A percentile compares a stretch with the other conserved stretches of the same genome.
Conservation (phyloP, 2,329 filamentous ascomycete genomes). For the Endoconidiophora laricicola region DNA sequence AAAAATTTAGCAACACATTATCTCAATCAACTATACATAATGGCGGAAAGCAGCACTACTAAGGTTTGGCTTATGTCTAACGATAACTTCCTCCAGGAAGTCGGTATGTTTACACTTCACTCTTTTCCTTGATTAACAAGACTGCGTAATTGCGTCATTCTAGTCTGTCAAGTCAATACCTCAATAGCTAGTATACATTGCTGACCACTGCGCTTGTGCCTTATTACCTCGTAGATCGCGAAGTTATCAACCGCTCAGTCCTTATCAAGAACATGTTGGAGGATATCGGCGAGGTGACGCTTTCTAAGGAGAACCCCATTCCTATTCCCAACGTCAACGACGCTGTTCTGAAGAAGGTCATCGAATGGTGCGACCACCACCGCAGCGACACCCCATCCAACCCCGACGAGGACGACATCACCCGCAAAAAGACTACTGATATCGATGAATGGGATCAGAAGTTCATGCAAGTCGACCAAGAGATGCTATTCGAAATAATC, state of each 20-base stretch:
- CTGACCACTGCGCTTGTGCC: slow-evolving; percentile 4
- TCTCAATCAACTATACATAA: slow-evolving; percentile 15
- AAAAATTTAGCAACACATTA: neutral
- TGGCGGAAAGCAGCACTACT: slow-evolving; percentile 19
- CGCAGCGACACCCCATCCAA: slow-evolving; percentile 69
- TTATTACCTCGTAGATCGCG: slow-evolving; percentile 41
- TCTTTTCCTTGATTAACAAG: neutral
- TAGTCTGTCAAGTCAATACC: neutral
- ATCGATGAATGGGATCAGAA: slow-evolving; percentile 99
- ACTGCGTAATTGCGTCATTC: neutral
- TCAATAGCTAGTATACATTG: neutral
- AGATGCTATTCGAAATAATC: slow-evolving; percentile 99
- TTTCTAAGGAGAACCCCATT: slow-evolving; percentile 47
- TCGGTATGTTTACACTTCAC: slow-evolving; percentile 24
- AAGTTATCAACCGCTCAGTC: slow-evolving; percentile 77
- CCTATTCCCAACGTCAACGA: slow-evolving; percentile 91
- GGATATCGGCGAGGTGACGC: slow-evolving; percentile 56
- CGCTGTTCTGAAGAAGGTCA: slow-evolving; percentile 81
- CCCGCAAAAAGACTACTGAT: slow-evolving; percentile 94
- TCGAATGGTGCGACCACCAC: slow-evolving; percentile 97
- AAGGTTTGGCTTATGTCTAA: slow-evolving; percentile 34
- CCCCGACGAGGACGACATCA: slow-evolving; percentile 80
- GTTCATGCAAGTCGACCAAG: slow-evolving; percentile 99
- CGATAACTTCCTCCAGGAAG: slow-evolving; percentile 29
- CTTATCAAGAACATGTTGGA: slow-evolving; percentile 98